Percentiles rank a stretch among this genome's conserved stretches.
phyloP scores from a whole-genome alignment of 202 grass and related monocot species.

The Schoenoplectus triqueter region DNA sequence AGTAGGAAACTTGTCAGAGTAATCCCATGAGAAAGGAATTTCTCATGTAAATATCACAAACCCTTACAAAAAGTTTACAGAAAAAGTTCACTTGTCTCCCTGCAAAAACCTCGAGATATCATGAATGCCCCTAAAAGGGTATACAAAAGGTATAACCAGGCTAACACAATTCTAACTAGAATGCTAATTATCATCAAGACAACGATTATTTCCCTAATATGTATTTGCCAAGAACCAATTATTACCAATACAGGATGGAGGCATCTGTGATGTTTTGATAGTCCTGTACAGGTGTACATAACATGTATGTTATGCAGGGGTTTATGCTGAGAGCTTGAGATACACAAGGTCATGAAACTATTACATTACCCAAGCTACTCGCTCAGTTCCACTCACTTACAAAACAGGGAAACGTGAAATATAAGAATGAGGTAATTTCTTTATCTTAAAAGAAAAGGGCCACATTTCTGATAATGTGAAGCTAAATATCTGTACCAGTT shows the following conservation, averaged over 20 bases:
- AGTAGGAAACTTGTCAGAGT: neutral
- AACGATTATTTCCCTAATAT: neutral
- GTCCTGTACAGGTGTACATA: neutral
- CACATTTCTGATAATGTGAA: neutral
- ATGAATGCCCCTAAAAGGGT: neutral
- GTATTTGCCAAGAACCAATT: neutral
- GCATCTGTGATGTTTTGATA: neutral
- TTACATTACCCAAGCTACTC: neutral
- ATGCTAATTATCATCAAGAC: neutral
- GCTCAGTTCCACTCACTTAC: neutral
- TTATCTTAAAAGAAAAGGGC: conserved; percentile 11
- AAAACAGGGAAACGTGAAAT: neutral
- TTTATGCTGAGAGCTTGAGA: neutral
- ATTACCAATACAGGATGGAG: neutral
- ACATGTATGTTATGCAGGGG: neutral
- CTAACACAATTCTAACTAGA: neutral
- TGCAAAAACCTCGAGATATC: neutral
- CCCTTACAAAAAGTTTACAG: neutral
- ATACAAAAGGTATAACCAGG: neutral
- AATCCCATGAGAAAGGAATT: neutral
- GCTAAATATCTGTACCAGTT: neutral
- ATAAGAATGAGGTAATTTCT: neutral
- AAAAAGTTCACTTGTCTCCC: neutral
- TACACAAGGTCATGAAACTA: neutral
- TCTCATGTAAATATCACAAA: neutral